Conservation (phyloP, 257 asterid genomes). For the Rehmannia glutinosa region DNA sequence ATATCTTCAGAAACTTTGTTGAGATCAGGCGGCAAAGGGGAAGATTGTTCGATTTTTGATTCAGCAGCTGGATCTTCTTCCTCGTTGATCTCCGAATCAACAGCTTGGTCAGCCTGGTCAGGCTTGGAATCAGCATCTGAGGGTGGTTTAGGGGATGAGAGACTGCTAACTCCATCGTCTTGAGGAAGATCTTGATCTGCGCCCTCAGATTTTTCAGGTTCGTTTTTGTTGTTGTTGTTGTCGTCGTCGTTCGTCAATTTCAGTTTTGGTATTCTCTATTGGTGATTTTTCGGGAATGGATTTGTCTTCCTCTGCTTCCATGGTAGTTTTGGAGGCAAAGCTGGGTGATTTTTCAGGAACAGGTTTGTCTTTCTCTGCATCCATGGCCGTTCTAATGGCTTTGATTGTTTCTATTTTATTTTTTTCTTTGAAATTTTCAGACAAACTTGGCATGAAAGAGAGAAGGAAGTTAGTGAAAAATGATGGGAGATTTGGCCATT, state of each 20-base stretch:
- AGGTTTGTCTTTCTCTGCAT: constrained; percentile 44
- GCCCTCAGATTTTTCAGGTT: background rate
- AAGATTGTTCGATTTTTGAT: constrained; percentile 2
- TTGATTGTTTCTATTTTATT: background rate
- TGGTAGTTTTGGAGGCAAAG: background rate
- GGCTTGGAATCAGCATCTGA: constrained; percentile 9
- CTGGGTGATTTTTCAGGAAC: constrained; percentile 18
- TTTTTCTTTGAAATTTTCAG: background rate
- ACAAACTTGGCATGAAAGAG: constrained; percentile 8
- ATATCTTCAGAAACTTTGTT: constrained; percentile 49
- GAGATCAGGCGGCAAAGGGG: constrained; percentile 70
- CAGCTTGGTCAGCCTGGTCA: background rate
- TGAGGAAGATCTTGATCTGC: constrained; percentile 12
- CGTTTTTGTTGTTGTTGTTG: background rate
- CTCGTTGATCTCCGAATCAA: constrained; percentile 2
- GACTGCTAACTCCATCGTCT: background rate
- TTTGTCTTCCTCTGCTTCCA: constrained; percentile 33
- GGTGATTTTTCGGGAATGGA: constrained; percentile 17
- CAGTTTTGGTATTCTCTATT: background rate
- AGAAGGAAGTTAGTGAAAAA: background rate
- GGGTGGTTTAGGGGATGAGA: constrained; percentile 7
- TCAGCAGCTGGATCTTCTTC: constrained; percentile 6
- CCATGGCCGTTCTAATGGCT: constrained; percentile 28
- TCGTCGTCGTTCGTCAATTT: background rate
- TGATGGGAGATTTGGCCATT: constrained; percentile 1